Base-by-base conservation (phyloP, 768 basidiomycete genomes). In the Kwoniella europaea region DNA sequence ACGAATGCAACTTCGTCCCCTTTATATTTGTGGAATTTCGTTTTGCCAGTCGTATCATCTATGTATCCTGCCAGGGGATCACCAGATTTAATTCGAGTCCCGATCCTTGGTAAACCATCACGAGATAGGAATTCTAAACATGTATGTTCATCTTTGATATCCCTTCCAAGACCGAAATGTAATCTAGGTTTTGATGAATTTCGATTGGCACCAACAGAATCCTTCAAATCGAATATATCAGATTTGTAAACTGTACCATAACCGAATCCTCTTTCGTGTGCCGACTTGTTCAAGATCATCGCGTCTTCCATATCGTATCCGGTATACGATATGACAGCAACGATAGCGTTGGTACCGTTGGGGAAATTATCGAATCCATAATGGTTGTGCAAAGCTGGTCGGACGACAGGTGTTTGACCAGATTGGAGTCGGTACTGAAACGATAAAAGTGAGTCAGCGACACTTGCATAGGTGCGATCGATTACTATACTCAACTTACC, bases 261-360 rank as follows among this genome's bases (percentile, higher is more conserved):
- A 0, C 88, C 94, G 82, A 99, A 99, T 0, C 97, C 97, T 42
- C 97, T 91, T 85, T 99, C 97, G 81, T 99, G 94, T 2, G 94
- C 91, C 0, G 95, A 98, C 85, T 99, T 99, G 84, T 99, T 99
- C 63, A 99, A 86, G 76, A 99, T 99, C 97, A 99, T 99, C 75
- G 97, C 97, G 78, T 99, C 97, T 85, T 99, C 97, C 97, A 99
- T 99, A 83, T 99, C 97, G 84, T 99, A 99, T 3, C 97, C 97
- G 3, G 97, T 99, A 82, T 99, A 99, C 0, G 97, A 99, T 77
- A 99, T 98, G 80, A 99, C 97, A n/a, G 97, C 97, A 60, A 99
- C 97, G 70, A 99, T 87, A 20, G 97, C 97, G 83, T 99, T 99
- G 56, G 92, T 98, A 16, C 97, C 97, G 77, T 95, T 98, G 1